Base-by-base conservation (phyloP, 306 rosid genomes). In the Oxytropis ochrocephala region DNA sequence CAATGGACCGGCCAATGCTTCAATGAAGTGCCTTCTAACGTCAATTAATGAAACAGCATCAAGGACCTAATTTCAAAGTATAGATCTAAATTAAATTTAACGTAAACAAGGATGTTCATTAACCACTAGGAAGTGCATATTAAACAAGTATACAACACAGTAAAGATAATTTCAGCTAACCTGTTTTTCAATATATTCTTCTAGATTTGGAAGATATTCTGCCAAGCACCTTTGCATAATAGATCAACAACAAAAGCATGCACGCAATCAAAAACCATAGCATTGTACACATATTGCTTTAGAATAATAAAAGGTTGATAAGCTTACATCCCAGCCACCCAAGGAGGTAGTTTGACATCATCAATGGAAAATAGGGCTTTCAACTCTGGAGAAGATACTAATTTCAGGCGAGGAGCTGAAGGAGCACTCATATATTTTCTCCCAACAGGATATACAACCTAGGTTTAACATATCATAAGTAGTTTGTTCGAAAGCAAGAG, bases 251-350 rank as follows among this genome's bases (percentile, higher is more conserved):
- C 35, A 62, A 52, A 56, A 78, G 67, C 59, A 67, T 66, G 56
- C 49, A 67, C 42, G 4, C 18, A n/a, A 29, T 54, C 21, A 78
- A 33, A 41, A n/a, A n/a, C 57, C 49, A 60, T 58, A 32, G 66
- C 19, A 36, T 16, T 75, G 63, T 16, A 55, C n/a, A 56, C 9
- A 8, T 24, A 60, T 55, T 11, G 2, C 27, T 38, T 24, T n/a
- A 43, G 14, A 67, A 42, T 32, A 50, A 84, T 44, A 41, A 67
- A 66, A 68, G 68, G 29, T 50, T 55, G 33, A 64, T 61, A 69
- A 60, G 71, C 96, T 82, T 79, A 95, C 99, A 95, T 95, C 60
- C 95, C 97, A 67, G 82, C 88, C 69, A 86, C 70, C 99, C 99
- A 95, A 35, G 89, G 2, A 67, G 93, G 99, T 69, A 91, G 95